These are phyloP conservation scores for Boletellus deceptivus DNA, from an alignment of 1,284 basidiomycete genomes.

Conservation along the genomic window DNA sequence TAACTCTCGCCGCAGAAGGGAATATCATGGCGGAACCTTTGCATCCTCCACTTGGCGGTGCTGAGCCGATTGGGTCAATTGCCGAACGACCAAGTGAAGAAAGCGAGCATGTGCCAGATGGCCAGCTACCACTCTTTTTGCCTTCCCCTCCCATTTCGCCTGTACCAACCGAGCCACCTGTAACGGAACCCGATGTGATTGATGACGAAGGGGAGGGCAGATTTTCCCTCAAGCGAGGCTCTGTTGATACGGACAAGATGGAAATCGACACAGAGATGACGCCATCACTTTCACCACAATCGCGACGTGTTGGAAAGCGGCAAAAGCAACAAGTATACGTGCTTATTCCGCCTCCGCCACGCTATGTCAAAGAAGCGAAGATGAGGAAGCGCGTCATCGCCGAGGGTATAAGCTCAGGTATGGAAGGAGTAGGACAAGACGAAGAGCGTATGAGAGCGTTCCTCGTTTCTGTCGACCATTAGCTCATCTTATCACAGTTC, in stretches of 20 bases:
- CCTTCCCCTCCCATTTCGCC: slow-evolving; percentile 31
- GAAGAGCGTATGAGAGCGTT: slow-evolving; percentile 34
- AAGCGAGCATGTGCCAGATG: slow-evolving; percentile 7
- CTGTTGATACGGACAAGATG: slow-evolving; percentile 14
- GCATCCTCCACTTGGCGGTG: slow-evolving; percentile 4
- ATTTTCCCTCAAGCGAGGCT: slow-evolving; percentile 22
- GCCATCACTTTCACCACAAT: neutral
- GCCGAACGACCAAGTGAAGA: slow-evolving; percentile 15
- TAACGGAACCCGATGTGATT: slow-evolving; percentile 21
- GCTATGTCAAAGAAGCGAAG: slow-evolving; percentile 19
- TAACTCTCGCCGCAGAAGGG: slow-evolving; percentile 9
- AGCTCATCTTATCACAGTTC: slow-evolving; percentile 40
- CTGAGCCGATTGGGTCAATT: slow-evolving; percentile 3
- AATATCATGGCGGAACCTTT: slow-evolving; percentile 8
- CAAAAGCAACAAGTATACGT: slow-evolving; percentile 27
- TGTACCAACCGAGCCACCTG: slow-evolving; percentile 18
- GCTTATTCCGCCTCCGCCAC: slow-evolving; percentile 28
- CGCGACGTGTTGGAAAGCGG: slow-evolving; percentile 22
- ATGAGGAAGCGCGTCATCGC: slow-evolving; percentile 10
- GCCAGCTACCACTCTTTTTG: slow-evolving; percentile 29
- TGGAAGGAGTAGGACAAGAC: slow-evolving; percentile 19
- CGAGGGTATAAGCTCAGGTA: slow-evolving; percentile 12
- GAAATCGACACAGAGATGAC: slow-evolving; percentile 4
- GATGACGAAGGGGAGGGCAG: slow-evolving; percentile 4
- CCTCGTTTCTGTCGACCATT: slow-evolving; percentile 17